A percentile compares a stretch with the other conserved stretches of the same genome.
phyloP scores from a whole-genome alignment of 2,329 filamentous ascomycete species.

The Aspergillus thermomutatus region DNA sequence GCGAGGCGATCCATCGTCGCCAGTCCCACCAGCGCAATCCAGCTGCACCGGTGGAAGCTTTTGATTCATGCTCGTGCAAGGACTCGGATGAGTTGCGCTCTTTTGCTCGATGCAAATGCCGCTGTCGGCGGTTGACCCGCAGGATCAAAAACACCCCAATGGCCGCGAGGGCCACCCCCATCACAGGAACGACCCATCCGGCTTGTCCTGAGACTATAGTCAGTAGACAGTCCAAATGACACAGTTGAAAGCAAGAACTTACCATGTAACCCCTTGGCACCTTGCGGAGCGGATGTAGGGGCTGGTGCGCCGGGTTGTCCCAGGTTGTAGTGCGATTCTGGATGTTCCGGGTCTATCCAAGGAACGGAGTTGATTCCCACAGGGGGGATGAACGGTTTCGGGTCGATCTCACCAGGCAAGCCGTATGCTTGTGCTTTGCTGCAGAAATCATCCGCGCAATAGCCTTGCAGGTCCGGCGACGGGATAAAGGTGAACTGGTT shows the following conservation, averaged over 20 bases:
- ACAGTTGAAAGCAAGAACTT: not conserved
- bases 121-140: slow-evolving; percentile 10
- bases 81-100: slow-evolving; percentile 12
- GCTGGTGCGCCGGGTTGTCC: slow-evolving; percentile 6
- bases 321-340: slow-evolving; percentile 17
- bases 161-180: slow-evolving; percentile 7
- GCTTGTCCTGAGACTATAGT: slow-evolving; percentile 2
- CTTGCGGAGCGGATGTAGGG: slow-evolving; percentile 2
- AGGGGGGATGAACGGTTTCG: slow-evolving; percentile 27
- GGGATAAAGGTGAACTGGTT: slow-evolving; percentile 37
- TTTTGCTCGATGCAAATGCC: slow-evolving; percentile 1
- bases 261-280: slow-evolving; percentile 6
- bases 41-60: slow-evolving; percentile 5
- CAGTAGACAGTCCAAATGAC: not conserved
- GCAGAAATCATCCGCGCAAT: slow-evolving; percentile 29
- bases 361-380: slow-evolving; percentile 31
- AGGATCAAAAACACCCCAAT: slow-evolving; percentile 9
- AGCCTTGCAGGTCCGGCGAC: slow-evolving; percentile 29
- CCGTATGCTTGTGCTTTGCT: slow-evolving; percentile 28
- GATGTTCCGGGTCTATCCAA: slow-evolving; percentile 28
- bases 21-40: slow-evolving; percentile 31
- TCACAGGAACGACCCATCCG: slow-evolving; percentile 13
- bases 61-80: slow-evolving; percentile 17
- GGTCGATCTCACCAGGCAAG: slow-evolving; percentile 24
- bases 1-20: slow-evolving; percentile 23